phyloP scores from a whole-genome alignment of 169 alveolate species.

The Cryptosporidium sp. region DNA sequence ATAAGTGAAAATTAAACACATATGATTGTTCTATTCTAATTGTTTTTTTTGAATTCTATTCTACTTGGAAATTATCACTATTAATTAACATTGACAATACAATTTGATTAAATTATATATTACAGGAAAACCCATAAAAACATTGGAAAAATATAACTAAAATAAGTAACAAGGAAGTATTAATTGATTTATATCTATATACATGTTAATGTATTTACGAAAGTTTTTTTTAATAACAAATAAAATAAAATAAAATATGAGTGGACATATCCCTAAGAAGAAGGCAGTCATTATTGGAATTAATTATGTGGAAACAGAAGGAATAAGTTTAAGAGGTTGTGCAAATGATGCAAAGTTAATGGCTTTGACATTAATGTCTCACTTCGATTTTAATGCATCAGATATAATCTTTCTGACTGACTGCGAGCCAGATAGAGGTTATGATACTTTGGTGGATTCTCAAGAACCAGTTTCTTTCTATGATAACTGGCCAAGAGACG shows the following conservation, averaged over 20 bases:
- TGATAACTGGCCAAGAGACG: conserved; percentile 81
- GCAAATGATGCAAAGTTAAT: conserved; percentile 90
- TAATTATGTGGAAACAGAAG: conserved; percentile 82
- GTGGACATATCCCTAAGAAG: conserved; percentile 59
- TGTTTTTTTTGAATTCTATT: too few species aligned
- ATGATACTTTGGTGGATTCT: conserved; percentile 54
- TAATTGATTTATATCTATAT: not conserved
- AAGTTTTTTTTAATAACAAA: too few species aligned
- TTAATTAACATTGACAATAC: not conserved
- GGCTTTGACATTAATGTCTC: conserved; percentile 85
- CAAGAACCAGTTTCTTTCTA: conserved; percentile 77
- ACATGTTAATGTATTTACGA: not conserved
- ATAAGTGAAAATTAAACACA: not conserved
- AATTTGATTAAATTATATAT: not conserved
- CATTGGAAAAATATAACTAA: not conserved
- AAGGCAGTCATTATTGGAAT: conserved; percentile 91
- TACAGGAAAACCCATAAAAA: not conserved
- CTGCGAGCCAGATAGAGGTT: conserved; percentile 81
- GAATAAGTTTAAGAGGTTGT: conserved; percentile 85
- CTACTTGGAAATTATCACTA: too few species aligned
- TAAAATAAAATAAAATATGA: not conserved
- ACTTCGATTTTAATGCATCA: conserved; percentile 84
- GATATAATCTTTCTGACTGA: conserved; percentile 86
- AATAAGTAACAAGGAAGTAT: not conserved
- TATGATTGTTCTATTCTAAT: not conserved